Evolutionary conservation across 805 yeast species (phyloP), one percentile per base, ranked within the genome.

Genomic region (Limtongozyma cylindracea): DNA sequence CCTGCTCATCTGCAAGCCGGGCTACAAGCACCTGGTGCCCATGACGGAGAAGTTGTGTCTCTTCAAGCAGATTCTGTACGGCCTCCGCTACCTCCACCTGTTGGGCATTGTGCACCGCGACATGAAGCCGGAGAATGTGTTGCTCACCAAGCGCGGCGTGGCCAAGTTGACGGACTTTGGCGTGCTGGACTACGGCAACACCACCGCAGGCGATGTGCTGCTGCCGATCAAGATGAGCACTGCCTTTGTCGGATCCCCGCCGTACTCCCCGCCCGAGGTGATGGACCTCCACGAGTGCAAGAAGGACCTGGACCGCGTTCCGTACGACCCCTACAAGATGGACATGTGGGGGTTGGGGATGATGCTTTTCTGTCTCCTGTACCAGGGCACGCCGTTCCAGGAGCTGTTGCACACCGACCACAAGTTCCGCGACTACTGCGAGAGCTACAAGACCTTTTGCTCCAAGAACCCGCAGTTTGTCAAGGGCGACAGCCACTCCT

Each of bases 241-340:
- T 19, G 47, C 62, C 2, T 56, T 58, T 38, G 70, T 71, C 19
- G 88, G 91, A 2, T 70, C 82, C 1, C 77, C 88, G 3, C 88
- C 88, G 2, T 73, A 70, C 39, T 61, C 70, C 8, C 65, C 84
- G 4, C 88, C 91, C 2, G 88, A 73, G 41, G 74, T 71, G 10
- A 56, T 64, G 59, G 38, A 45, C 13, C 46, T 60, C 29, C 53
- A 49, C 27, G 56, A 47, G 18, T 23, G 41, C 26, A 33, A 45
- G 10, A 25, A 29, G 16, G 19, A 33, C 3, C 53, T 48, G 25
- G 19, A 35, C 24, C 43, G 48, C 40, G 39, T 39, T 30, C 36
- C 48, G 48, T 67, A 64, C 41, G 61, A 70, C 35, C 72, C 80
- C 1, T 65, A 62, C 32, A 53, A 55, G 28, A 61, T 71, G 53